phyloP scores from a whole-genome alignment of 208 protist species.

The Phytomonas serpens region DNA sequence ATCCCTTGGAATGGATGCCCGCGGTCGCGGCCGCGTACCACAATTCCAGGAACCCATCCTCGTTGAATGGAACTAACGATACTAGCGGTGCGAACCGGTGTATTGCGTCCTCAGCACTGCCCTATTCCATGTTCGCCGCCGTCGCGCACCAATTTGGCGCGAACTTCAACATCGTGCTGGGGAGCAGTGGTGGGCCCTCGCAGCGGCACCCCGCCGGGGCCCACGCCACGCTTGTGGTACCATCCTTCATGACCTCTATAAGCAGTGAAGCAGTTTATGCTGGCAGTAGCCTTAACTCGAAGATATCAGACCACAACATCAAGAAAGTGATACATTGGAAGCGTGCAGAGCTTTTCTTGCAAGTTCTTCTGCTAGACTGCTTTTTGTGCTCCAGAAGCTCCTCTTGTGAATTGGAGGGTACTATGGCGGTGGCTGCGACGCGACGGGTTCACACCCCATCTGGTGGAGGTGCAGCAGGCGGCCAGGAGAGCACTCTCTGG shows the following conservation, averaged over 20 bases:
- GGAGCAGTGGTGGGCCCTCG: slow-evolving; percentile 19
- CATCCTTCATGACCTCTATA: slow-evolving; percentile 1
- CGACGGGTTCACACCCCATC: slow-evolving; percentile 28
- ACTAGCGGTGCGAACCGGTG: not conserved
- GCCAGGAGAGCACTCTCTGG: not conserved
- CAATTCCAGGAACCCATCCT: not conserved
- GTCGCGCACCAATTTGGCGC: slow-evolving; percentile 66
- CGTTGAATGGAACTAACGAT: not conserved
- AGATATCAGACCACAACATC: not conserved
- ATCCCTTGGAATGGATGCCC: slow-evolving; percentile 77
- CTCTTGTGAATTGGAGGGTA: slow-evolving; percentile 56
- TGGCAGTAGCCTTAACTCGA: not conserved
- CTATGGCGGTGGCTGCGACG: slow-evolving; percentile 43
- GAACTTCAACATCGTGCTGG: slow-evolving; percentile 23
- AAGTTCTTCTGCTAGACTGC: slow-evolving; percentile 34
- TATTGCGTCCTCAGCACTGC: slow-evolving; percentile 14
- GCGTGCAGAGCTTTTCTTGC: slow-evolving; percentile 38
- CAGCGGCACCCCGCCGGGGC: slow-evolving; percentile 22
- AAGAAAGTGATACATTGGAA: slow-evolving; percentile 8
- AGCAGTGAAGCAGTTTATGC: not conserved
- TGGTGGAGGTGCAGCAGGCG: not conserved
- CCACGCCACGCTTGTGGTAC: slow-evolving; percentile 14
- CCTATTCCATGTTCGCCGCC: slow-evolving; percentile 62
- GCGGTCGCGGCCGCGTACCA: slow-evolving; percentile 16
- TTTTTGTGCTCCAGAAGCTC: slow-evolving; percentile 38